phyloP scores from a whole-genome alignment of 2,329 filamentous ascomycete species.

The Lasiodiplodia gonubiensis region DNA sequence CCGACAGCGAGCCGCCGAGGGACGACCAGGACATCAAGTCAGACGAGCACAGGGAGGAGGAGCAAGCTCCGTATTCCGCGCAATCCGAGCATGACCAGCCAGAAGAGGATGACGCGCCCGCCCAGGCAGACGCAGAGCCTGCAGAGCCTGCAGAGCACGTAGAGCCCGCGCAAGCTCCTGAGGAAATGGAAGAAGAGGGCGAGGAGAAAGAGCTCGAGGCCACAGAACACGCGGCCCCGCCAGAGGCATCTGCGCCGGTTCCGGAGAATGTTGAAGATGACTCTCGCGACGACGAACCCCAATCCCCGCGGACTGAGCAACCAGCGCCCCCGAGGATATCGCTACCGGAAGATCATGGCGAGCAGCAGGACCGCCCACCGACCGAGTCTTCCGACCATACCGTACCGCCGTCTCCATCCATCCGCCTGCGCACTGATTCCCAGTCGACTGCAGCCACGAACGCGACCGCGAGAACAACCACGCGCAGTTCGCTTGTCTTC shows the following conservation, averaged over 20 bases:
- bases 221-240: slow-evolving; percentile 16
- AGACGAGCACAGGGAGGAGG: slow-evolving; percentile 25
- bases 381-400: slow-evolving; percentile 21
- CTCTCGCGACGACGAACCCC: slow-evolving; percentile 32
- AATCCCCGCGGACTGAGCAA: slow-evolving; percentile 11
- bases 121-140: not conserved
- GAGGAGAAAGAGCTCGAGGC: slow-evolving; percentile 2
- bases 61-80: slow-evolving; percentile 16
- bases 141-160: not conserved
- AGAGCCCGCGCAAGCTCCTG: not conserved
- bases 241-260: slow-evolving; percentile 31
- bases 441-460: slow-evolving; percentile 63
- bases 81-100: slow-evolving; percentile 2
- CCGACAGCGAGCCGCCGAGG: slow-evolving; percentile 37
- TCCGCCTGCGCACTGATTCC: slow-evolving; percentile 60
- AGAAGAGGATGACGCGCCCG: slow-evolving; percentile 1
- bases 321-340: slow-evolving; percentile 21
- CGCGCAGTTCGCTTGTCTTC: slow-evolving; percentile 93
- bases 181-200: not conserved
- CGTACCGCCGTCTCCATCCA: slow-evolving; percentile 12
- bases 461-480: slow-evolving; percentile 61
- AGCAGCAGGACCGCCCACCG: slow-evolving; percentile 5
- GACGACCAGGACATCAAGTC: slow-evolving; percentile 13
- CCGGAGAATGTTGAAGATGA: slow-evolving; percentile 29
- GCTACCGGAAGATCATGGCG: slow-evolving; percentile 9